Conservation (phyloP, 257 asterid species). For the Paraleonurus japonicus region DNA sequence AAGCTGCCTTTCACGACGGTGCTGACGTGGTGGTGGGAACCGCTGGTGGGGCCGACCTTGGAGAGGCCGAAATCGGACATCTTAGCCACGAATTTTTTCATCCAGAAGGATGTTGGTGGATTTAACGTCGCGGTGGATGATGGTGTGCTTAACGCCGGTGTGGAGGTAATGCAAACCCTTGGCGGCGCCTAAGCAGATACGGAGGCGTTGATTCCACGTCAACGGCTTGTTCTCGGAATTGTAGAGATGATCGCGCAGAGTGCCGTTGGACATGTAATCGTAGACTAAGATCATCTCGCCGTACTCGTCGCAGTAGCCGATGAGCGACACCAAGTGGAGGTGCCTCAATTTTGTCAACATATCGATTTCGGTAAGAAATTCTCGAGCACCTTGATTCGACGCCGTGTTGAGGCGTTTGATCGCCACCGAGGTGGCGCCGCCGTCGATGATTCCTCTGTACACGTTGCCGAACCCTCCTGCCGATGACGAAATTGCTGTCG, state of each 20-base stretch:
- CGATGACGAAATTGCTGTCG: not conserved
- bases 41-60: slow-evolving; percentile 28
- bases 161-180: slow-evolving; percentile 48
- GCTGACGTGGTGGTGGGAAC: slow-evolving; percentile 38
- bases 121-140: slow-evolving; percentile 52
- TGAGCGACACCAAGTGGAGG: slow-evolving; percentile 37
- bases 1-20: slow-evolving; percentile 49
- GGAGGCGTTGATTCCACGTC: slow-evolving; percentile 46
- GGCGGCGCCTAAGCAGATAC: slow-evolving; percentile 44
- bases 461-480: slow-evolving; percentile 2
- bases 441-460: not conserved
- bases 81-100: slow-evolving; percentile 41
- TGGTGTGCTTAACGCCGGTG: slow-evolving; percentile 41
- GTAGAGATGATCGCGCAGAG: slow-evolving; percentile 50
- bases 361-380: not conserved
- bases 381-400: slow-evolving; percentile 35
- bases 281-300: slow-evolving; percentile 47
- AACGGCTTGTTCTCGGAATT: slow-evolving; percentile 15
- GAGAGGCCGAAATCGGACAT: slow-evolving; percentile 48
- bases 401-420: not conserved
- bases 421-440: not conserved
- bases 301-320: slow-evolving; percentile 44
- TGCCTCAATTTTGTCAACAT: not conserved
- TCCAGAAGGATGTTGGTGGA: slow-evolving; percentile 44
- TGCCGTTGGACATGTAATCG: slow-evolving; percentile 46